Conservation (phyloP, 768 basidiomycete genomes). For the Mycena haematopus region DNA sequence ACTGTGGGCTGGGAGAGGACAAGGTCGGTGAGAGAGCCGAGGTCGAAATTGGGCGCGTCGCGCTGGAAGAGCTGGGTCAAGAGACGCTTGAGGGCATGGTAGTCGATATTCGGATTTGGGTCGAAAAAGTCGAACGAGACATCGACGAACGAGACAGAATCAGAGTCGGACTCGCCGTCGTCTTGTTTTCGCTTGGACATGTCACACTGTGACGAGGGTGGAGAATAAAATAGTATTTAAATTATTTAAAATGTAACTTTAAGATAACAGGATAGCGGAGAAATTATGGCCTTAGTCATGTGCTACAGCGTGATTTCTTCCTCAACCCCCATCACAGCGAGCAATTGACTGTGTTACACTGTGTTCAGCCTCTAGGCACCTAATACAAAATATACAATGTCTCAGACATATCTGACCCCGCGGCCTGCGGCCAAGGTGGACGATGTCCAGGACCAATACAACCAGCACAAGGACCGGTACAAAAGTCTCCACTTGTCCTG, state of each 20-base stretch:
- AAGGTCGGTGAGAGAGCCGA: conserved; percentile 80
- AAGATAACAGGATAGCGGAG: too few relatives aligned
- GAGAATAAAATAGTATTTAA: too few relatives aligned
- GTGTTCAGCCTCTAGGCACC: not conserved
- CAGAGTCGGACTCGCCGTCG: conserved; percentile 33
- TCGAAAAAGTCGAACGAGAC: conserved; percentile 96
- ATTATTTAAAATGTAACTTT: too few relatives aligned
- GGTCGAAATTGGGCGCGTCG: conserved; percentile 75
- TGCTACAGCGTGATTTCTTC: not conserved
- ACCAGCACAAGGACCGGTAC: conserved; percentile 78
- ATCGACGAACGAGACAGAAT: conserved; percentile 64
- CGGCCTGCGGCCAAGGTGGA: conserved; percentile 51
- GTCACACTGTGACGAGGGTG: not conserved
- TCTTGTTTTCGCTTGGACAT: conserved; percentile 66
- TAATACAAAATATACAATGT: conserved; percentile 22
- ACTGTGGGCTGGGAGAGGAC: conserved; percentile 75
- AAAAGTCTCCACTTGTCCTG: conserved; percentile 32
- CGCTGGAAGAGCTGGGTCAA: conserved; percentile 70
- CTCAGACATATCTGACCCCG: conserved; percentile 18
- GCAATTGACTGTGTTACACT: not conserved
- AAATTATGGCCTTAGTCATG: not conserved
- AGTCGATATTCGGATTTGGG: conserved; percentile 82
- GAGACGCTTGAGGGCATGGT: conserved; percentile 82
- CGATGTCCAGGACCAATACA: conserved; percentile 78
- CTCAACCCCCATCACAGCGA: conserved; percentile 9